A percentile compares a stretch with the other conserved stretches of the same genome.
Conservation (phyloP, 495 filamentous ascomycete species). For the Astrocystis sublimbata region DNA sequence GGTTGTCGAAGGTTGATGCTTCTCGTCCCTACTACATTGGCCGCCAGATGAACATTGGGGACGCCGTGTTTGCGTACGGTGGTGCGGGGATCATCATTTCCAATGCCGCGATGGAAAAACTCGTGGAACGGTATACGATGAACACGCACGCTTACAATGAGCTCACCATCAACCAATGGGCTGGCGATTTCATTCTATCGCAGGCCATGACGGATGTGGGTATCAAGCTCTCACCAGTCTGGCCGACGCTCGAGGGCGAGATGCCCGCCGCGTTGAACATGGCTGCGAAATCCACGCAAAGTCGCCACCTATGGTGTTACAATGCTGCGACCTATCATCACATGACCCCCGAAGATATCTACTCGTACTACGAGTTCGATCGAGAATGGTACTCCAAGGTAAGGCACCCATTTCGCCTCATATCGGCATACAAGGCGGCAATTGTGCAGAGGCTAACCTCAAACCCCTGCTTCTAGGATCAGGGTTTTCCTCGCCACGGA, state of each 20-base stretch:
- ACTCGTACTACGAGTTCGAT: constrained; percentile 44
- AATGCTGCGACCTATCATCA: constrained; percentile 46
- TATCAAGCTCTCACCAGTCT: constrained; percentile 41
- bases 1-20: constrained; percentile 36
- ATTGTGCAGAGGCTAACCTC: not conserved
- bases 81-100: constrained; percentile 54
- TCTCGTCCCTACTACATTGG: constrained; percentile 49
- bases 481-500: constrained; percentile 14
- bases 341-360: constrained; percentile 43
- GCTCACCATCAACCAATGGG: constrained; percentile 39
- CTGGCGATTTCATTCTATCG: constrained; percentile 49
- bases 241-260: constrained; percentile 38
- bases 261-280: constrained; percentile 35
- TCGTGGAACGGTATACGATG: constrained; percentile 19
- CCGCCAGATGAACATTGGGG: constrained; percentile 29
- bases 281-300: constrained; percentile 35
- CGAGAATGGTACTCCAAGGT: constrained; percentile 38
- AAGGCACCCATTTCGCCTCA: not conserved
- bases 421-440: not conserved
- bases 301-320: constrained; percentile 45
- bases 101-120: constrained; percentile 40
- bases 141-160: constrained; percentile 20
- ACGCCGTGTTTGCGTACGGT: constrained; percentile 47
- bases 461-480: not conserved
- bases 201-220: constrained; percentile 40